Evolutionary conservation across 1,284 basidiomycete genomes (phyloP), one percentile per base, ranked within the genome.

Genomic region (Cryptococcus sp.): DNA sequence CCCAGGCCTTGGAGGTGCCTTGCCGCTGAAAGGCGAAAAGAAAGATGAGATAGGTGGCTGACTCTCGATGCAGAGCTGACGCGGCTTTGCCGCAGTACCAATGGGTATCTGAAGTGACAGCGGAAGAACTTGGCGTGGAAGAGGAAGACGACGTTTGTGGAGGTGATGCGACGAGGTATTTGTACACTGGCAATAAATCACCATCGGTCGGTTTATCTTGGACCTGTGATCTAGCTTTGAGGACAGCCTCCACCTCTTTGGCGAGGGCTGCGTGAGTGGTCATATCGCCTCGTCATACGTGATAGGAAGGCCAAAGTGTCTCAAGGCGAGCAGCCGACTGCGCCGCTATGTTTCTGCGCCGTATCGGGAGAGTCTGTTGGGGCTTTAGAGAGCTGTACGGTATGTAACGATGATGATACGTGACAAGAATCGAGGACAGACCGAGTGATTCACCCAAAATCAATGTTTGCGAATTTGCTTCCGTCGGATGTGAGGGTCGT

Each of bases 21-120:
- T 85, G 85, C 52, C 71, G 59, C 27, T 84, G 80, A 67, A 91
- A 93, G 4, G 91, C 91, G 68, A 89, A 88, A 47, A 93, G 77
- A 60, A 90, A 84, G 52, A 93, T 80, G 50, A 91, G 82, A 78
- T 91, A 94, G 0, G 85, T 86, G 0, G 91, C 89, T 1, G 86
- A 84, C 38, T 72, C 63, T 4, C 56, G 52, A 50, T 70, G 66
- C 13, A 72, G 52, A 1, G 50, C 40, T 8, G 62, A 64, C 1
- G 54, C 47, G 1, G 68, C 62, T 43, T 67, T 63, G 5, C 63
- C 2, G 58, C 77, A 78, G 60, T 69, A 77, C 72, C 73, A 78
- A 51, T 78, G 77, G 2, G 22, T 39, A 2, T 61, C 47, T 19
- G 54, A 19, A 19, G 39, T 30, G 11, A n/a, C 15, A 6, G 55